Percentiles rank a stretch among this genome's conserved stretches.
These are phyloP conservation scores for Phoma sp. DNA, from an alignment of 2,329 filamentous ascomycete genomes.

Conservation along the genomic window DNA sequence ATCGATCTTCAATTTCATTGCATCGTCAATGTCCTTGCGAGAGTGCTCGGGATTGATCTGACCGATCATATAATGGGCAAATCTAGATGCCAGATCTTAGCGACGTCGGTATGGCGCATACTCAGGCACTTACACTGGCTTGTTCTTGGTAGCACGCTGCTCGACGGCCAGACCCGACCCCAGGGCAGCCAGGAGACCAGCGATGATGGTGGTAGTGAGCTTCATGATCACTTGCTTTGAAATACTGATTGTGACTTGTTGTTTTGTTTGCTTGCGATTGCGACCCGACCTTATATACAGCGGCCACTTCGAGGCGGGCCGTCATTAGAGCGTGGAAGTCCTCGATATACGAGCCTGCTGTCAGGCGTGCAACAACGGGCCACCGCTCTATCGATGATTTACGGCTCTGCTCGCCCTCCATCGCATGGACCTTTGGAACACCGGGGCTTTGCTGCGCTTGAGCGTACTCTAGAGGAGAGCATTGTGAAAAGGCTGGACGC, in stretches of 20 bases:
- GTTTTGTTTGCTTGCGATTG: too few species aligned
- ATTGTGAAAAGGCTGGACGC: background rate
- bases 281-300: too few species aligned
- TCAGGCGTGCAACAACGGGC: background rate
- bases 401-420: background rate
- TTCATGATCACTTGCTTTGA: background rate
- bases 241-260: too few species aligned
- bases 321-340: background rate
- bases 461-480: background rate
- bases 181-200: background rate
- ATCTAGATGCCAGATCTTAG: background rate
- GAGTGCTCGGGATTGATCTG: conserved; percentile 24
- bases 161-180: background rate
- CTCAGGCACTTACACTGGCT: background rate
- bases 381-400: background rate
- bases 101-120: too few species aligned
- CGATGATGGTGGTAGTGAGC: background rate
- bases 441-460: background rate
- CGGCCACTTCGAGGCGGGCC: background rate
- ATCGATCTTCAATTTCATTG: conserved; percentile 40
- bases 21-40: conserved; percentile 35
- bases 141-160: background rate
- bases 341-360: background rate
- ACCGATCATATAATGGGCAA: conserved; percentile 36
- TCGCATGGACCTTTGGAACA: background rate